Evolutionary conservation across 208 protist species (phyloP).

Genomic region (Acanthamoeba rhysodes): DNA sequence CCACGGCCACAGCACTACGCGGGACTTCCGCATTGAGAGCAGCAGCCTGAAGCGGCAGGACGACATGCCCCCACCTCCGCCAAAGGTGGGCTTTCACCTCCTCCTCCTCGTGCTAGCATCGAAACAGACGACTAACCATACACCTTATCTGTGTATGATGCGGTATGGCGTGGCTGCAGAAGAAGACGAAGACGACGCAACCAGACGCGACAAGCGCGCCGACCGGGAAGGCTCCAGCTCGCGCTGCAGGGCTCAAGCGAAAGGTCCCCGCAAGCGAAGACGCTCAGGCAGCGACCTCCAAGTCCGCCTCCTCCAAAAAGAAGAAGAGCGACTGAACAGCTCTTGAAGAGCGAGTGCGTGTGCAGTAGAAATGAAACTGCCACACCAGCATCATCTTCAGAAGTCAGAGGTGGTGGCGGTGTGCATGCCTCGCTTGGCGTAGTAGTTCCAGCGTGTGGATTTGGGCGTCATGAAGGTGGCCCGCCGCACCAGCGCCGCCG

Average conservation of each 20-base stretch:
- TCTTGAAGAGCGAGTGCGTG: background rate
- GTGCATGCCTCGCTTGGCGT: background rate
- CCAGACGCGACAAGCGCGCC: background rate
- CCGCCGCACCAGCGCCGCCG: slow-evolving; percentile 9
- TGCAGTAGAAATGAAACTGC: background rate
- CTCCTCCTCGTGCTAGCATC: background rate
- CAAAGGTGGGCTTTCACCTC: background rate
- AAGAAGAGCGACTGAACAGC: background rate
- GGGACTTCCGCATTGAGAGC: slow-evolving; percentile 56
- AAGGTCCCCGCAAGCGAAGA: background rate
- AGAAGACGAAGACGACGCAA: slow-evolving; percentile 38
- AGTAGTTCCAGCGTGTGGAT: background rate
- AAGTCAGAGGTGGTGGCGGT: slow-evolving; percentile 18
- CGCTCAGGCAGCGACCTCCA: background rate
- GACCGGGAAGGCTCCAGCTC: background rate
- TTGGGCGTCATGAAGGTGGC: slow-evolving; percentile 8
- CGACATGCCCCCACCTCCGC: slow-evolving; percentile 1
- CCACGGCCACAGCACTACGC: slow-evolving; percentile 1
- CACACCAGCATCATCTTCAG: background rate
- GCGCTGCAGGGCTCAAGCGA: slow-evolving; percentile 27
- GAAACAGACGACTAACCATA: background rate
- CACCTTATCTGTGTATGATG: background rate
- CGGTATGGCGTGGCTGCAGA: background rate
- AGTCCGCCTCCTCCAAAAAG: background rate
- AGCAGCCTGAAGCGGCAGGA: slow-evolving; percentile 11